phyloP scores from a whole-genome alignment of 495 filamentous ascomycete species.

The Neurospora sp. region DNA sequence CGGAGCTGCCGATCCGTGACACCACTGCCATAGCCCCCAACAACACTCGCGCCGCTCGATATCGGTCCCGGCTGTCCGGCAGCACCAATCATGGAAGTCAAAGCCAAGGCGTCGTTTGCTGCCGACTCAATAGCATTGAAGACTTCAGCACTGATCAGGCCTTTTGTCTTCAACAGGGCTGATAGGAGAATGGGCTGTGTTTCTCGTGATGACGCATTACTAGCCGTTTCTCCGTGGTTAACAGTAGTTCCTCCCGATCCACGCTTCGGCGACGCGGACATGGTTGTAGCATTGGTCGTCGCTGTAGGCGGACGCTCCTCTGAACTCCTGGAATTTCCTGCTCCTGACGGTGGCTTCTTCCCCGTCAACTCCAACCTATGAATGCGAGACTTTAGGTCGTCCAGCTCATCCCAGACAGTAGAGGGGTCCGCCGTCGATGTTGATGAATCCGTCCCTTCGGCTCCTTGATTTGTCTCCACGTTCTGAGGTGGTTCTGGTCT shows the following conservation, averaged over 20 bases:
- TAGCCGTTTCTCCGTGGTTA: slow-evolving; percentile 20
- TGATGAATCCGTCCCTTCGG: slow-evolving; percentile 68
- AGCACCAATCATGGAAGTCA: slow-evolving; percentile 65
- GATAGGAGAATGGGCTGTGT: slow-evolving; percentile 71
- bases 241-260: slow-evolving; percentile 37
- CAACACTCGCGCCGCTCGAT: slow-evolving; percentile 48
- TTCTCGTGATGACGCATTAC: slow-evolving; percentile 27
- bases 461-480: slow-evolving; percentile 23
- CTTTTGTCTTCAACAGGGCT: slow-evolving; percentile 67
- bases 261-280: slow-evolving; percentile 77
- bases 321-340: slow-evolving; percentile 62
- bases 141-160: slow-evolving; percentile 55
- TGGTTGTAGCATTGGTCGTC: slow-evolving; percentile 84
- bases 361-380: slow-evolving; percentile 85
- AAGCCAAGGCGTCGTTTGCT: slow-evolving; percentile 65
- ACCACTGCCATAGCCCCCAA: slow-evolving; percentile 39
- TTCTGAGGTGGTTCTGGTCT: slow-evolving; percentile 22
- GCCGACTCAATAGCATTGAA: slow-evolving; percentile 76
- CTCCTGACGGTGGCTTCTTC: slow-evolving; percentile 69
- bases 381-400: slow-evolving; percentile 91
- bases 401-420: slow-evolving; percentile 95
- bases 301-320: slow-evolving; percentile 82
- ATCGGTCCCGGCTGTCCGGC: slow-evolving; percentile 50
- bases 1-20: slow-evolving; percentile 74
- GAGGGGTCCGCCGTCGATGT: slow-evolving; percentile 80